These are phyloP conservation scores for Chlamydomonas sp. DNA, from an alignment of 139 green algal species.

Conservation along the genomic window DNA sequence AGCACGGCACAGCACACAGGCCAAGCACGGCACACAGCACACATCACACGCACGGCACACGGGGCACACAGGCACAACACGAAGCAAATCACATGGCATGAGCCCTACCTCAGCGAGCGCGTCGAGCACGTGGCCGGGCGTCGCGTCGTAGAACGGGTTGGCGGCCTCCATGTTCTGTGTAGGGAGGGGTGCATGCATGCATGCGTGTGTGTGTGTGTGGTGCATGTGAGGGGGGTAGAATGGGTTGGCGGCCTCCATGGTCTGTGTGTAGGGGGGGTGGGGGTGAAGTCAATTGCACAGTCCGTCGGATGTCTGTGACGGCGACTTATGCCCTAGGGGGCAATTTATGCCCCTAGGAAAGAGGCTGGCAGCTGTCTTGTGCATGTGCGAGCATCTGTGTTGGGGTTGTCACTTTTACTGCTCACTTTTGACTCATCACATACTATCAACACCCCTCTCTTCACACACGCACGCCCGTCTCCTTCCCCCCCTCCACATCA, in stretches of 20 bases:
- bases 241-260: background rate
- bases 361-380: background rate
- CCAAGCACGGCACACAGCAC: too few relatives aligned
- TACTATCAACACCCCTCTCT: background rate
- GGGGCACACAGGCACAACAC: too few relatives aligned
- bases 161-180: conserved; percentile 23
- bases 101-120: background rate
- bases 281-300: background rate
- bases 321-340: background rate
- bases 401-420: background rate
- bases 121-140: background rate
- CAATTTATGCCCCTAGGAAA: too few relatives aligned
- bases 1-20: too few relatives aligned
- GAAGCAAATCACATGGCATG: too few relatives aligned
- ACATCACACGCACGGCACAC: background rate
- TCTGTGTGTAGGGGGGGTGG: background rate
- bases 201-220: background rate
- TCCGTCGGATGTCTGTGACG: too few relatives aligned
- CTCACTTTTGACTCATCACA: background rate
- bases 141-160: conserved; percentile 30
- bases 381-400: too few relatives aligned
- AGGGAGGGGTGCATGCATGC: background rate
- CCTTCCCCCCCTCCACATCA: background rate
- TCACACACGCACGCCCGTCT: background rate
- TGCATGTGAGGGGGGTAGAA: background rate